Evolutionary conservation across 305 asterid genomes (phyloP), one percentile per base, ranked within the genome.

Genomic region (Fraxinus angustifolia): DNA sequence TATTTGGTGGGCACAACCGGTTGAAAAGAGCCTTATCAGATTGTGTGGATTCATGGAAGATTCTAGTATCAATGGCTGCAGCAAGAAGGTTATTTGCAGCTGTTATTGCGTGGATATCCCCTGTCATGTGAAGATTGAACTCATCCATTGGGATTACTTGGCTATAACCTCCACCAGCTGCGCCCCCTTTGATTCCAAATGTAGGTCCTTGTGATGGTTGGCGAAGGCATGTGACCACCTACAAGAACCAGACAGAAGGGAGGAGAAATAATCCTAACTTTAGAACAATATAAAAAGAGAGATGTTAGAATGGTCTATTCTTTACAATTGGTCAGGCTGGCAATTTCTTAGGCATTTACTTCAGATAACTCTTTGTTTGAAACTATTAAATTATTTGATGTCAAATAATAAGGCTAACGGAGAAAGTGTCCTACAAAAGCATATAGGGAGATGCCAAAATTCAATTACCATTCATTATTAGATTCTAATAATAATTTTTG

Each of bases 171-270:
- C 99, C 99, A 58, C 99, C 98, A n/a, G 98, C 98, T 19, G 99
- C 99, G 53, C 99, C 99, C 11, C 98, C 97, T 88, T 94, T 94
- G 82, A 96, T 96, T 80, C 99, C 99, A 87, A 94, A 94, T 0
- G 99, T 96, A 0, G 98, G 99, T 77, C 98, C 99, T 90, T 96
- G 98, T 73, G 99, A 96, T 81, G 99, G 99, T 88, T 94, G 98
- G 33, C 99, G 95, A 77, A 96, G 87, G 84, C 97, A 94, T 0
- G 97, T 96, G 75, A 94, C 91, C 75, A 96, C 99, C 98, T 94
- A 85, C 83, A 58, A 84, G 77, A 60, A 86, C 73, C 81, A 81
- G 30, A 82, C 68, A 33, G 78, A 73, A 78, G n/a, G n/a, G 75
- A 72, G 34, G 36, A 36, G 56, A 62, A 80, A 45, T n/a, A 16